Evolutionary conservation across 371 early-diverging fungal genomes (phyloP), one percentile per base, ranked within the genome.

Genomic region (Haplosporangium sp.): DNA sequence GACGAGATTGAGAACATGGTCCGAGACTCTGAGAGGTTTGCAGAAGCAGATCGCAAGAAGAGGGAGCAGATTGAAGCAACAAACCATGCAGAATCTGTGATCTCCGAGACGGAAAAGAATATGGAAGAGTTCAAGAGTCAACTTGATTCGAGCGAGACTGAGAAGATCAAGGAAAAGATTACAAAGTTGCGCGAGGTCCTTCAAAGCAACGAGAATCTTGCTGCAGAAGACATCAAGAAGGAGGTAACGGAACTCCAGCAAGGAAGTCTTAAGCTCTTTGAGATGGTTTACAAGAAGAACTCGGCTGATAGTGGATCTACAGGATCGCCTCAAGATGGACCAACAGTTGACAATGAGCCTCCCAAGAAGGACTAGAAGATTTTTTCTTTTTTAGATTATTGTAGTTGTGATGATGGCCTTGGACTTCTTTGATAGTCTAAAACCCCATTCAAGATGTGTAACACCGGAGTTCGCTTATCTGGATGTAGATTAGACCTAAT

Each of bases 1-100:
- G 90, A 90, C 59, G 99, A 99, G 86, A 98, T 99, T 75, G 96
- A 98, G 82, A 93, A 94, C 71, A 97, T 99, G 98, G 91, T 99
- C 65, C 78, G 87, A 67, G 93, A 99, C 70, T 98, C 99, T 61
- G 97, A 98, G 84, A 86, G 88, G 73, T 93, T 93, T 84, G 95
- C 95, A 61, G 96, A 97, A 73, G 87, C 92, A 59, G 99, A 99
- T 86, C 94, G 94, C 85, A 88, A 89, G 83, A 95, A 96, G 82
- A 94, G 93, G 88, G 96, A 96, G 69, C 90, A 93, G 63, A 97
- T 98, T 72, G 97, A 98, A 86, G 95, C 95, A 71, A 91, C 91
- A 76, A 98, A 98, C 91, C 89, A 91, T 69, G 97, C 98, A 76
- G 97, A 99, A 67, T 91, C 93, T 34, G 89, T 94, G 77, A 95